Base-by-base conservation (phyloP, 2,329 filamentous ascomycete species). In the Acrocalymma vagum region DNA sequence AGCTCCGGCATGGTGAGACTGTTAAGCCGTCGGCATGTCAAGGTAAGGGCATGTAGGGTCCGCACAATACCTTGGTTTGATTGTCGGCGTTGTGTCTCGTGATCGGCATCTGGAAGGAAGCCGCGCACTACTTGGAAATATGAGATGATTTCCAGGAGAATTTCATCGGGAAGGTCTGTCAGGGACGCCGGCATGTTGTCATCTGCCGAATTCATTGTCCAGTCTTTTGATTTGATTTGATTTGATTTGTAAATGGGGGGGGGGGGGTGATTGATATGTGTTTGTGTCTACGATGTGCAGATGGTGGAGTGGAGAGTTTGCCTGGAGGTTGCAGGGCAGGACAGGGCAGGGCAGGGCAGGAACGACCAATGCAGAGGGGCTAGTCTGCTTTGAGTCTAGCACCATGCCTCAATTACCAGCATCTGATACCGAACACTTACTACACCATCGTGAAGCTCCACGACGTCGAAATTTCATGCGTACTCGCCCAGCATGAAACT, bases 141-240 rank as follows among this genome's bases (percentile, higher is more conserved):
- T 10, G 29, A 33, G n/a, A 47, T 23, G 11, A 56, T 53, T 6
- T 38, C 32, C 17, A 61, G 39, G 1, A 61, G 37, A 3, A 63
- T 48, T 14, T 59, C 53, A 10, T 47, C 47, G 6, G 55, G 51
- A 8, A 61, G 46, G 16, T 39, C 30, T 5, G 28, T 32, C 11
- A 55, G 31, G 9, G 25, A 29, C 14, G 29, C 28, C 6, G 43
- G 31, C 6, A 48, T 23, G 25, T 27, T 29, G 10, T 18, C 17
- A 15, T 42, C 38, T 15, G 21, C 30, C 16, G 14, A 9, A 17
- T 35, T 20, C 30, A 35, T 36, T 26, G n/a, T 32, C 14, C 6
- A 13, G 6, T 30, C 20, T 8, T 8, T n/a, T 3, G 5, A n/a
- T 15, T n/a, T n/a, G n/a, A n/a, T n/a, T n/a, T n/a, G n/a, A n/a